A percentile compares a stretch with the other conserved stretches of the same genome.
Evolutionary conservation across 1,284 basidiomycete genomes (phyloP).

Genomic region (Mycena citricolor): DNA sequence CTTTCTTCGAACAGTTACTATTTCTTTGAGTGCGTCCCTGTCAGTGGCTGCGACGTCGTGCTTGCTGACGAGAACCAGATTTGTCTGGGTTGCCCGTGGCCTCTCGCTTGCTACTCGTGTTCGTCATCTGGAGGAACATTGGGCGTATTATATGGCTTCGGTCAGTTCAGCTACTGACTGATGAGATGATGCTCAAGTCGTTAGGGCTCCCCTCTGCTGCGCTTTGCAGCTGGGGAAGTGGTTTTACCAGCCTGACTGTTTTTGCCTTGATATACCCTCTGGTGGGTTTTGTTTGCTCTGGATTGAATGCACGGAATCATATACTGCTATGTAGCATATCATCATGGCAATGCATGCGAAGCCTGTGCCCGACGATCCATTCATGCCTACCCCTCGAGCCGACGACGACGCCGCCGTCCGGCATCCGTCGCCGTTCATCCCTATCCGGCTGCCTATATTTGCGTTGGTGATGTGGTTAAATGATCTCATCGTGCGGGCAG

Average conservation of each 20-base stretch:
- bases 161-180: conserved; percentile 36
- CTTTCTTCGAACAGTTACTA: conserved; percentile 60
- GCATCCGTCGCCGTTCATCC: conserved; percentile 72
- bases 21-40: conserved; percentile 72
- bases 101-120: conserved; percentile 67
- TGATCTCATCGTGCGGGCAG: conserved; percentile 60
- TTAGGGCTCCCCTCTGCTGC: conserved; percentile 63
- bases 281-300: conserved; percentile 38
- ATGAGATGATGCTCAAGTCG: conserved; percentile 5
- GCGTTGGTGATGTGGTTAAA: conserved; percentile 72
- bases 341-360: conserved; percentile 75
- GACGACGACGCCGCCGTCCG: conserved; percentile 42
- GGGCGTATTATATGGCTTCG: conserved; percentile 86
- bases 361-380: conserved; percentile 68
- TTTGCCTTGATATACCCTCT: conserved; percentile 79
- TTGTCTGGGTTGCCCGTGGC: conserved; percentile 75
- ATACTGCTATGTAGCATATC: conserved; percentile 53
- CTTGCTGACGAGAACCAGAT: conserved; percentile 42
- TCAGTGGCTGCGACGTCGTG: neutral
- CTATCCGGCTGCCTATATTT: conserved; percentile 77
- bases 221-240: conserved; percentile 68
- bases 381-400: conserved; percentile 49
- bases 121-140: conserved; percentile 77
- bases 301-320: conserved; percentile 14
- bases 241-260: conserved; percentile 71